Evolutionary conservation across 768 basidiomycete genomes (phyloP).

Genomic region (Tephrocybe sp.): DNA sequence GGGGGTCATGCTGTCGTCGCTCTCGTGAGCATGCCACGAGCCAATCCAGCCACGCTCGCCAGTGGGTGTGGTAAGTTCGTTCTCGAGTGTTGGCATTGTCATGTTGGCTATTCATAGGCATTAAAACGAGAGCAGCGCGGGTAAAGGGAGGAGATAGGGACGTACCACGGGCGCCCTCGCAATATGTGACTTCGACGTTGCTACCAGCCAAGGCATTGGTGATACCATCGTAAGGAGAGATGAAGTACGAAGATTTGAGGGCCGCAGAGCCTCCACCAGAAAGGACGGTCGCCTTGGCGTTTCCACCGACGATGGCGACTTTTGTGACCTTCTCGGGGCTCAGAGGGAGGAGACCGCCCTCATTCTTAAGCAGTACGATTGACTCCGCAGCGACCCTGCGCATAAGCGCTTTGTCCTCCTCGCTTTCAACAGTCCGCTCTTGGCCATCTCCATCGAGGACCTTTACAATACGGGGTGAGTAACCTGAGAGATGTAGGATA

Average conservation of each 20-base stretch:
- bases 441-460: slow-evolving; percentile 68
- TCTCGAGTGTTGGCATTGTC: slow-evolving; percentile 66
- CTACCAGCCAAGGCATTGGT: slow-evolving; percentile 48
- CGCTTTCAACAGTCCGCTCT: slow-evolving; percentile 61
- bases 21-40: slow-evolving; percentile 56
- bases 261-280: slow-evolving; percentile 74
- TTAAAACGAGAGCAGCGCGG: too few relatives aligned
- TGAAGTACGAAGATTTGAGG: slow-evolving; percentile 71
- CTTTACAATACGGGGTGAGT: slow-evolving; percentile 25
- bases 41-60: slow-evolving; percentile 70
- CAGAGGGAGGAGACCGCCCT: slow-evolving; percentile 52
- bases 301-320: slow-evolving; percentile 73
- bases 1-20: slow-evolving; percentile 53
- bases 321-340: slow-evolving; percentile 51
- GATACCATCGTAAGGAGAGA: slow-evolving; percentile 77
- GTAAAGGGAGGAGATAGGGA: slow-evolving; percentile 2
- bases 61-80: slow-evolving; percentile 54
- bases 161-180: slow-evolving; percentile 68
- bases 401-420: slow-evolving; percentile 61
- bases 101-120: slow-evolving; percentile 46
- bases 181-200: slow-evolving; percentile 56
- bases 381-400: slow-evolving; percentile 64
- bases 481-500: background rate
- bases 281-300: slow-evolving; percentile 58
- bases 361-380: slow-evolving; percentile 77